A percentile compares a stretch with the other conserved stretches of the same genome.
Conservation (phyloP, 495 filamentous ascomycete genomes). For the Talaromyces wortmannii region DNA sequence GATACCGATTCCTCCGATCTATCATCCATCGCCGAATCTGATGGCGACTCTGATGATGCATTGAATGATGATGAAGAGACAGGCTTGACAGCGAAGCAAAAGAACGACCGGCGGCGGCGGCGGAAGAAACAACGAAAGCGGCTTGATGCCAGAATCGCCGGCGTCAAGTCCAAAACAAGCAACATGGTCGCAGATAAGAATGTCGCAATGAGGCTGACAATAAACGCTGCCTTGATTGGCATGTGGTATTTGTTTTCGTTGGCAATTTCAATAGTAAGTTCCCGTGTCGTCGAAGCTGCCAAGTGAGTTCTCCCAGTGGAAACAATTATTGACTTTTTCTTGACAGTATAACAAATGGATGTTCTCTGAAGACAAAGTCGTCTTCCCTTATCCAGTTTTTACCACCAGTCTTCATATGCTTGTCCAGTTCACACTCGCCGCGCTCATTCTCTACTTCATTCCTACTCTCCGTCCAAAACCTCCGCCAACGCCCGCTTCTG, state of each 20-base stretch:
- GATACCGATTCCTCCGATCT: slow-evolving; percentile 42
- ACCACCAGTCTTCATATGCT: slow-evolving; percentile 94
- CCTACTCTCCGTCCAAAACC: slow-evolving; percentile 73
- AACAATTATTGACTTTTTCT: no score
- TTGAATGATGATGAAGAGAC: slow-evolving; percentile 87
- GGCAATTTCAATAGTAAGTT: slow-evolving; percentile 84
- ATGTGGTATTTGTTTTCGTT: slow-evolving; percentile 95
- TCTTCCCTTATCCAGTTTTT: slow-evolving; percentile 94
- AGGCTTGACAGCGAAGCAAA: slow-evolving; percentile 68
- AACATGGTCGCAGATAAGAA: slow-evolving; percentile 50
- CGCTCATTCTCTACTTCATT: slow-evolving; percentile 71
- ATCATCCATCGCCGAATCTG: slow-evolving; percentile 45
- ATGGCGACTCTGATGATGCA: slow-evolving; percentile 57
- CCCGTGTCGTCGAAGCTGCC: neutral
- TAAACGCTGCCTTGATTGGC: slow-evolving; percentile 72
- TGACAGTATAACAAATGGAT: slow-evolving; percentile 99
- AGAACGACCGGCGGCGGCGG: slow-evolving; percentile 56
- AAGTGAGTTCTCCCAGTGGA: neutral
- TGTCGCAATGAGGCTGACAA: slow-evolving; percentile 56
- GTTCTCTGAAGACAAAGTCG: slow-evolving; percentile 78
- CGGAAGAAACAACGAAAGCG: slow-evolving; percentile 57
- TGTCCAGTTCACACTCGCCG: slow-evolving; percentile 84
- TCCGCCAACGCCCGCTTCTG: slow-evolving; percentile 31
- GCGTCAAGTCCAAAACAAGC: slow-evolving; percentile 31
- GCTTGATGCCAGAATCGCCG: slow-evolving; percentile 68